These are phyloP conservation scores for Ogataea ganodermae DNA, from an alignment of 805 yeast genomes.

Conservation along the genomic window DNA sequence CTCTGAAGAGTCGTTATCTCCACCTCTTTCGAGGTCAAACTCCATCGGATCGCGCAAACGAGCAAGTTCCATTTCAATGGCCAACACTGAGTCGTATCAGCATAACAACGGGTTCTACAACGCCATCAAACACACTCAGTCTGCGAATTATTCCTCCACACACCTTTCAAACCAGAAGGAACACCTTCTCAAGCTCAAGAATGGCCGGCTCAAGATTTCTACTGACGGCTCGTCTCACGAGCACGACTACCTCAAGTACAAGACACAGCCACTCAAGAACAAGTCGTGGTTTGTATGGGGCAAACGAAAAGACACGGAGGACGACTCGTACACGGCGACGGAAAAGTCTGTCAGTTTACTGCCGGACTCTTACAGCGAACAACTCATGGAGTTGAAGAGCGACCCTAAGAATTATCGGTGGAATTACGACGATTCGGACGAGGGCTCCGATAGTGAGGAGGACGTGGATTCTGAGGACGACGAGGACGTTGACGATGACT, in stretches of 20 bases:
- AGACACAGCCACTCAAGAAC: conserved; percentile 34
- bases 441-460: conserved; percentile 21
- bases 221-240: conserved; percentile 36
- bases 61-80: conserved; percentile 26
- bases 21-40: conserved; percentile 26
- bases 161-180: conserved; percentile 27
- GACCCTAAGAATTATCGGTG: conserved; percentile 41
- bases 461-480: conserved; percentile 28
- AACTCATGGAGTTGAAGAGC: conserved; percentile 37
- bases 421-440: conserved; percentile 41
- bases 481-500: conserved; percentile 36
- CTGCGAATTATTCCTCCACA: conserved; percentile 27
- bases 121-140: conserved; percentile 30
- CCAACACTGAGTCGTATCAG: conserved; percentile 19
- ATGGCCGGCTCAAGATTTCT: conserved; percentile 32
- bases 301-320: conserved; percentile 35
- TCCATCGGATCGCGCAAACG: conserved; percentile 21
- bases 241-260: conserved; percentile 37
- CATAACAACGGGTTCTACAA: conserved; percentile 15
- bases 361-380: conserved; percentile 38
- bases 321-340: conserved; percentile 27
- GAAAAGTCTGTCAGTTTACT: conserved; percentile 38
- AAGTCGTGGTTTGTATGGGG: conserved; percentile 36
- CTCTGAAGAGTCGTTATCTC: conserved; percentile 26
- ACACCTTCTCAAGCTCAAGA: conserved; percentile 28